Conservation (phyloP, 1,284 basidiomycete species). For the Malassezia dermatis region DNA sequence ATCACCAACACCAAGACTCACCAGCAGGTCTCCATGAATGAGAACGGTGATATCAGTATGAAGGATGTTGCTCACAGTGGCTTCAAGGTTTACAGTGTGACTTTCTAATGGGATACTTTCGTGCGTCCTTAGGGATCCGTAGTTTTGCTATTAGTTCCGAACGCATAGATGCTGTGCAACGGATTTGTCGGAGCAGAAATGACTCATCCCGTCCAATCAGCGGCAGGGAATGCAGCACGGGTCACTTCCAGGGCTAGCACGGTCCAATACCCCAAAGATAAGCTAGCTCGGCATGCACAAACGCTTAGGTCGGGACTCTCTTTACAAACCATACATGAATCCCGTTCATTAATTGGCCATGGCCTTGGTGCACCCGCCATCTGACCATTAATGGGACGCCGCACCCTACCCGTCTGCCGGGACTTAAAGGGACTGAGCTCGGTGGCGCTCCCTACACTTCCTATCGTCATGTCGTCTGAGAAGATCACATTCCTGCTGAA, state of each 20-base stretch:
- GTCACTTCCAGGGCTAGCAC: background rate
- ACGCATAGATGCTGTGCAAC: background rate
- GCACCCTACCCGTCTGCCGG: background rate
- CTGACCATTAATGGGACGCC: background rate
- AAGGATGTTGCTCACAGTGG: background rate
- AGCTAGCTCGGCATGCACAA: background rate
- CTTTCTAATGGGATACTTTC: background rate
- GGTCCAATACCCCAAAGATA: background rate
- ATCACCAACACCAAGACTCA: constrained; percentile 1
- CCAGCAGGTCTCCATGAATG: constrained; percentile 3
- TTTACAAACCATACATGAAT: background rate
- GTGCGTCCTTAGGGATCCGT: too few species aligned
- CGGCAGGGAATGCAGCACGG: background rate
- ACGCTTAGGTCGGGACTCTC: background rate
- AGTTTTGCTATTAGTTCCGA: too few species aligned
- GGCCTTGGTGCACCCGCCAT: background rate
- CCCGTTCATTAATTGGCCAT: background rate
- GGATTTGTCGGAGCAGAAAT: background rate
- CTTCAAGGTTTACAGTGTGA: constrained; percentile 13
- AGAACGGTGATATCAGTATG: background rate
- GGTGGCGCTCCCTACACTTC: background rate
- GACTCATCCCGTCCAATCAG: background rate
- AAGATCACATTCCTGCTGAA: constrained; percentile 32
- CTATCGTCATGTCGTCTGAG: constrained; percentile 23
- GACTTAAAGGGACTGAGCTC: background rate